These are phyloP conservation scores for Salix viminalis DNA, from an alignment of 345 rosid species.

Conservation along the genomic window DNA sequence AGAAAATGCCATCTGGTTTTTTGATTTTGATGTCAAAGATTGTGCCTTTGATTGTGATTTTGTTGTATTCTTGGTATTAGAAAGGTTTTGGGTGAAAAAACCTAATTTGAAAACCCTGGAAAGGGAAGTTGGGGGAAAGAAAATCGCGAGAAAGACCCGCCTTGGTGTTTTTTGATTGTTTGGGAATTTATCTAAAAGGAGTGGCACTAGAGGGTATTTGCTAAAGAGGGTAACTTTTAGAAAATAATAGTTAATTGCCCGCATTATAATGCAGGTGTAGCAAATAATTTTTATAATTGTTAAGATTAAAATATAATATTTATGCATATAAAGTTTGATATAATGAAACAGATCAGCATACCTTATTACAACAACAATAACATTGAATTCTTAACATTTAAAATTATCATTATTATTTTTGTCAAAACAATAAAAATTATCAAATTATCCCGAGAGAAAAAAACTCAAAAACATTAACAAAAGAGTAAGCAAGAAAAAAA, in stretches of 20 bases:
- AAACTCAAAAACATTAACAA: too few relatives aligned
- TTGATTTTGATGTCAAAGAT: not conserved
- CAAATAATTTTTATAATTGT: too few relatives aligned
- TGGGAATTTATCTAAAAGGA: not conserved
- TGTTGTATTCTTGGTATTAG: not conserved
- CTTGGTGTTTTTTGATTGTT: not conserved
- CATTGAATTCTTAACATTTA: too few relatives aligned
- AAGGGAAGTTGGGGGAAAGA: not conserved
- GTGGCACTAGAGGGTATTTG: not conserved
- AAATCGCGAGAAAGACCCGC: not conserved
- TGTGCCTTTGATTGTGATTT: not conserved
- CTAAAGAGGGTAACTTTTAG: not conserved
- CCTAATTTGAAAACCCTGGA: slow-evolving; percentile 7
- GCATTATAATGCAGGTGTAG: fast-evolving
- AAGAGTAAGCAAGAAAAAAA: too few relatives aligned
- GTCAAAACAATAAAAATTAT: too few relatives aligned
- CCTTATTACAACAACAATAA: too few relatives aligned
- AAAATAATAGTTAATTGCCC: too few relatives aligned
- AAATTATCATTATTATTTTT: too few relatives aligned
- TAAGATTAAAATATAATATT: too few relatives aligned
- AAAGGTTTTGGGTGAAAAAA: not conserved
- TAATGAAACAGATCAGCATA: too few relatives aligned
- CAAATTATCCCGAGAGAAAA: too few relatives aligned
- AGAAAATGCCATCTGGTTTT: slow-evolving; percentile 52
- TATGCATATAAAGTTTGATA: too few relatives aligned